These are phyloP conservation scores for Sphaerobolus stellatus DNA, from an alignment of 1,284 basidiomycete species.

Conservation along the genomic window DNA sequence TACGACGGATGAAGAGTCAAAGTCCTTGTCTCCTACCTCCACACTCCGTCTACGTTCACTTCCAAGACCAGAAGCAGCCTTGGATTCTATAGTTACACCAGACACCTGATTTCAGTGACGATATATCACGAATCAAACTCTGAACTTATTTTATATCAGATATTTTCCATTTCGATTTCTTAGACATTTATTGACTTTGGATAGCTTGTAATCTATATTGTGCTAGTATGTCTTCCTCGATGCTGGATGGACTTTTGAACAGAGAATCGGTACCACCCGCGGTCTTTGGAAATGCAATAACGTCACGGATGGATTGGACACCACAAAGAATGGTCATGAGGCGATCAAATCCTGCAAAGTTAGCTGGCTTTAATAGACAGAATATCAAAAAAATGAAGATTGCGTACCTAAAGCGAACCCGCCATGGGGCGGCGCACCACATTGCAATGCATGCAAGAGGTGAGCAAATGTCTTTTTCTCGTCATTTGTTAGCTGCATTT, in stretches of 20 bases:
- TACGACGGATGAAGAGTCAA: not conserved
- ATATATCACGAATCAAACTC: not conserved
- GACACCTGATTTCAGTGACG: not conserved
- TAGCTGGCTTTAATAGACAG: constrained; percentile 1
- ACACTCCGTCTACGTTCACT: too few species aligned
- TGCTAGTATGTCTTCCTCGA: constrained; percentile 51
- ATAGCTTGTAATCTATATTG: constrained; percentile 31
- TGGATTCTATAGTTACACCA: not conserved
- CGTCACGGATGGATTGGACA: constrained; percentile 84
- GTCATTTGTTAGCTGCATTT: constrained; percentile 59
- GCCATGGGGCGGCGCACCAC: constrained; percentile 94
- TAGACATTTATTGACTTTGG: too few species aligned
- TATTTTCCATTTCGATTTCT: too few species aligned
- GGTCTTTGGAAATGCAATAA: constrained; percentile 96
- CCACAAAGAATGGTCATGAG: constrained; percentile 88
- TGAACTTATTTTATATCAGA: too few species aligned
- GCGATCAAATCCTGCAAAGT: constrained; percentile 80
- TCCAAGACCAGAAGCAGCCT: not conserved
- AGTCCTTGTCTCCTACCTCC: not conserved
- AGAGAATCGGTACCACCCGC: constrained; percentile 81
- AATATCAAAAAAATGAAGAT: constrained; percentile 14
- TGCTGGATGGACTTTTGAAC: constrained; percentile 81
- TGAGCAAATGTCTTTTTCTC: constrained; percentile 82
- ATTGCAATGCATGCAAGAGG: constrained; percentile 80
- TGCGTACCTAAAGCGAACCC: constrained; percentile 83